Percentiles rank a stretch among this genome's conserved stretches.
phyloP scores from a whole-genome alignment of 352 stramenopile genomes.

The Pythium brassicae region DNA sequence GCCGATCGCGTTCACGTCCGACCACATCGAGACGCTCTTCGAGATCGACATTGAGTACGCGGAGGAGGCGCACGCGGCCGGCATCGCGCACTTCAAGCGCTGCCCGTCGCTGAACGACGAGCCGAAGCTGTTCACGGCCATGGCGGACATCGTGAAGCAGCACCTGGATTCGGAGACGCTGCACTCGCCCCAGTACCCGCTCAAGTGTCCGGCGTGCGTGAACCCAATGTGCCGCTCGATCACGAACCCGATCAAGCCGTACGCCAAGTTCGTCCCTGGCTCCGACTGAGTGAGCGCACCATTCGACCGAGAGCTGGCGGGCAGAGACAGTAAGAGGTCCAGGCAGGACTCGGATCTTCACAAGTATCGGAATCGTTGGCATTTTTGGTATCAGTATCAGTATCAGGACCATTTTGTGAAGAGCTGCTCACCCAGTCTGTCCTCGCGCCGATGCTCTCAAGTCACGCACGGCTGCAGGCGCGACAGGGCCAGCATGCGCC shows the following conservation, averaged over 20 bases:
- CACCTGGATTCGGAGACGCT: constrained; percentile 82
- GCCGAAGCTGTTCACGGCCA: constrained; percentile 93
- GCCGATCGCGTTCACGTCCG: constrained; percentile 97
- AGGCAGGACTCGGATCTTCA: too few species aligned
- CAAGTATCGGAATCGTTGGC: too few species aligned
- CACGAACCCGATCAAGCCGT: constrained; percentile 79
- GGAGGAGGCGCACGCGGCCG: constrained; percentile 93
- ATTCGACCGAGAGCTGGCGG: too few species aligned
- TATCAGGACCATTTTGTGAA: too few species aligned
- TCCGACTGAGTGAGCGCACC: constrained; percentile 3
- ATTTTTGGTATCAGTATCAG: too few species aligned
- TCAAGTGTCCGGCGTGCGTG: constrained; percentile 79
- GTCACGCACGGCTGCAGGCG: constrained; percentile 42
- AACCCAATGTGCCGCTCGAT: constrained; percentile 85
- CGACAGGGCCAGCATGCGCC: constrained; percentile 63
- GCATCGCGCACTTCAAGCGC: constrained; percentile 94
- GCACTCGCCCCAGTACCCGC: constrained; percentile 76
- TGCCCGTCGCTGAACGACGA: constrained; percentile 96
- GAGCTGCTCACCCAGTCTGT: too few species aligned
- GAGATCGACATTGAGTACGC: constrained; percentile 99
- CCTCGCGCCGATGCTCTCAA: constrained; percentile 58
- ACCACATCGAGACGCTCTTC: constrained; percentile 99
- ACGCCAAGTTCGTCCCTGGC: constrained; percentile 32
- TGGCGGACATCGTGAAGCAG: constrained; percentile 95
- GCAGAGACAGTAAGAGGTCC: too few species aligned